These are phyloP conservation scores for Russula sp. DNA, from an alignment of 768 basidiomycete genomes.

Conservation along the genomic window DNA sequence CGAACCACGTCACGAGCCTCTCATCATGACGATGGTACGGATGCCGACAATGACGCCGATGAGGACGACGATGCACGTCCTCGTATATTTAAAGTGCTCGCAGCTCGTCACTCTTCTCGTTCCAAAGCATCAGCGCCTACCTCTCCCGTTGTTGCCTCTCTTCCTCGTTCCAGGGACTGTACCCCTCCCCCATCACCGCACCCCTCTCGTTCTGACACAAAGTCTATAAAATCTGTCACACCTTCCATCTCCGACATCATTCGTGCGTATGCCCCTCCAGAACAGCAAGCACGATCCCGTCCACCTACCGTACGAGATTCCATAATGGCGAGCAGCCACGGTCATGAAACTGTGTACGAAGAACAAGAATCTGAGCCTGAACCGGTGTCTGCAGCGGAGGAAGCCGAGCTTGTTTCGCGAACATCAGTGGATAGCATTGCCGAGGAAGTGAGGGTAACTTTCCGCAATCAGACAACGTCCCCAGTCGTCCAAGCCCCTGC, in stretches of 20 bases:
- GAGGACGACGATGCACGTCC: conserved; percentile 20
- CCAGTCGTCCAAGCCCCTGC: conserved; percentile 40
- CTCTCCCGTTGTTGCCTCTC: conserved; percentile 13
- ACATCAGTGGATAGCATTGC: conserved; percentile 88
- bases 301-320: conserved; percentile 48
- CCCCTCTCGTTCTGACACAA: conserved; percentile 35
- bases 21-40: conserved; percentile 52
- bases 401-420: conserved; percentile 64
- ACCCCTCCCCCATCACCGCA: conserved; percentile 30
- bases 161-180: conserved; percentile 14
- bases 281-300: conserved; percentile 49
- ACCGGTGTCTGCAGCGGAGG: conserved; percentile 51
- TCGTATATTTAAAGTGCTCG: conserved; percentile 26
- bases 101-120: conserved; percentile 33
- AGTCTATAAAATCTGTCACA: conserved; percentile 54
- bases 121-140: conserved; percentile 3
- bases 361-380: conserved; percentile 49
- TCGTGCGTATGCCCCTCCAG: conserved; percentile 67
- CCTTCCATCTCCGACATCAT: conserved; percentile 91
- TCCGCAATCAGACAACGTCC: conserved; percentile 53
- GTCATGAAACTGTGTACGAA: conserved; percentile 48
- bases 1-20: conserved; percentile 35
- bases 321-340: conserved; percentile 45
- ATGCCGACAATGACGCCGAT: conserved; percentile 43
- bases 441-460: conserved; percentile 71